Base-by-base conservation (phyloP, 2,329 filamentous ascomycete genomes). In the Periconia sp. region DNA sequence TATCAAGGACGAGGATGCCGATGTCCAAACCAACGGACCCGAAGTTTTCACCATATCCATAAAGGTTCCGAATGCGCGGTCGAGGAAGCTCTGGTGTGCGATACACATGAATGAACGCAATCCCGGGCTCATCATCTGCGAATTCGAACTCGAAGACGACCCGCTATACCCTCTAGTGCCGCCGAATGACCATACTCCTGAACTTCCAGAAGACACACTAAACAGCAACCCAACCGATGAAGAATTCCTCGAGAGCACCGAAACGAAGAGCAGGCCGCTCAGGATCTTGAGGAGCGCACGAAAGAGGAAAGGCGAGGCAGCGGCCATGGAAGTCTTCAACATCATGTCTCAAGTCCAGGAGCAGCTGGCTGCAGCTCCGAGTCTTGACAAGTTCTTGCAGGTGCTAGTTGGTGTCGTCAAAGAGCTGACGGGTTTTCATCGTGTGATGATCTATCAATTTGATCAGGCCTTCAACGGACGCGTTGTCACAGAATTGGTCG, bases 401-500 rank as follows among this genome's bases (percentile, higher is more conserved):
- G 85, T 92, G 5, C 71, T 94, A 3, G 87, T 92, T 0, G 90
- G 90, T 0, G 87, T 96, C 6, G 83, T 95, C 23, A 95, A 95
- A 62, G 91, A 96, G 61, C 66, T 96, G 35, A 95, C 90, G 0
- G 90, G 91, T 0, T 96, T 96, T 52, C 91, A 95, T 62, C 87
- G 91, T 10, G 89, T 95, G 34, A 92, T 96, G 88, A 81, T 96
- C 2, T 96, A 95, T 60, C 89, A 95, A 66, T 96, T 96, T 52
- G 91, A 96, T 65, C 77, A 84, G 4, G 70, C 78, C 1, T 94
- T 87, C 77, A 95, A 95, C 57, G 91, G 90, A 13, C 85, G 88
- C 42, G 90, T 95, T 1, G 90, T 95, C 4, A 90, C 90, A 0
- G 91, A 96, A 65, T 74, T 95, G 9, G 87, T 95, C 7, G 88